These are phyloP conservation scores for Umbelopsis isabellina DNA, from an alignment of 192 early-diverging fungal species.

Conservation along the genomic window DNA sequence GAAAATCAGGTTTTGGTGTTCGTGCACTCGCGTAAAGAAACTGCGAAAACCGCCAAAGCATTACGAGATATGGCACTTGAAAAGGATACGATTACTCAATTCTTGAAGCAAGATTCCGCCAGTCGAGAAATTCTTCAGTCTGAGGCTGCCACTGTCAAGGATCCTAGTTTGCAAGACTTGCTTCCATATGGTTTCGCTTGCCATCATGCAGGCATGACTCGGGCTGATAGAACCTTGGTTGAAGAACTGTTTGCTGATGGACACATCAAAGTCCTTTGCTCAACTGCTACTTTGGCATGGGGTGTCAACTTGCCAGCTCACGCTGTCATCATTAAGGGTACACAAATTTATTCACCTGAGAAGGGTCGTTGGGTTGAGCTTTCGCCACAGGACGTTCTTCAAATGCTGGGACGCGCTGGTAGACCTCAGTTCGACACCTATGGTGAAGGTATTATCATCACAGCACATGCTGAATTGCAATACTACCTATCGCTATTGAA, in stretches of 20 bases:
- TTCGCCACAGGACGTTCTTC: conserved; percentile 97
- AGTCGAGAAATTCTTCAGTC: conserved; percentile 83
- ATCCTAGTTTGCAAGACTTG: conserved; percentile 88
- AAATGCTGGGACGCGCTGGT: conserved; percentile 99
- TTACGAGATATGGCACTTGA: conserved; percentile 93
- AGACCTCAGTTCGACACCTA: conserved; percentile 90
- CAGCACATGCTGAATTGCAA: conserved; percentile 88
- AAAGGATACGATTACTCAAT: conserved; percentile 80
- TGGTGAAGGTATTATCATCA: conserved; percentile 94
- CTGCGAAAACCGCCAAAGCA: conserved; percentile 90
- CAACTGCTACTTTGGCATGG: conserved; percentile 99
- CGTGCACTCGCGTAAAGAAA: conserved; percentile 98
- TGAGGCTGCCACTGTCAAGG: conserved; percentile 80
- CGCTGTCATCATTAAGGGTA: conserved; percentile 98
- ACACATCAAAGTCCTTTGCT: conserved; percentile 79
- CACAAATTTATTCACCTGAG: conserved; percentile 91
- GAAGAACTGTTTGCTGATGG: conserved; percentile 93
- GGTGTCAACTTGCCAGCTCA: conserved; percentile 98
- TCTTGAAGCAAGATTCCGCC: conserved; percentile 81
- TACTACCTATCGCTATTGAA: conserved; percentile 96
- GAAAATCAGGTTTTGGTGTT: conserved; percentile 99
- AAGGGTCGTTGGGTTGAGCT: conserved; percentile 95
- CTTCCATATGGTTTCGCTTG: conserved; percentile 85
- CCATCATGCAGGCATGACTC: conserved; percentile 96
- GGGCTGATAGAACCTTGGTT: conserved; percentile 82